These are phyloP conservation scores for Aureobasidium uvarum DNA, from an alignment of 2,329 filamentous ascomycete genomes.

Conservation along the genomic window DNA sequence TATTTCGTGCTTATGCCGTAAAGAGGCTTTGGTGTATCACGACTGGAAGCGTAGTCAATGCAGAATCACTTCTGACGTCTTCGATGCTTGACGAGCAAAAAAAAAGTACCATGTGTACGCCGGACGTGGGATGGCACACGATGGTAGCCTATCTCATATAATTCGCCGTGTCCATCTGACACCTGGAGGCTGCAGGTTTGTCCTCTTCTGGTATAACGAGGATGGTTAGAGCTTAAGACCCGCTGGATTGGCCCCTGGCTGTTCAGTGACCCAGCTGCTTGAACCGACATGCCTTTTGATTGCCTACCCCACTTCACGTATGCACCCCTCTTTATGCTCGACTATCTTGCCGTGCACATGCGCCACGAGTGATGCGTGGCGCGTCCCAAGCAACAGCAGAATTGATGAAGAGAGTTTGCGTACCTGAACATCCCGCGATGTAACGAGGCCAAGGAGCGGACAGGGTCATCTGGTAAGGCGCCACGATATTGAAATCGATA, in stretches of 20 bases:
- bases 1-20: background rate
- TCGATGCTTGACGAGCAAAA: background rate
- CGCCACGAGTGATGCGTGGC: background rate
- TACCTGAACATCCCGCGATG: constrained; percentile 20
- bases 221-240: background rate
- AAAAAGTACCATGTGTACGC: background rate
- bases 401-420: constrained; percentile 14
- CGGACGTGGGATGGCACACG: background rate
- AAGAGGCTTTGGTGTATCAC: background rate
- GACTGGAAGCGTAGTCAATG: background rate
- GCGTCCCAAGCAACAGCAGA: background rate
- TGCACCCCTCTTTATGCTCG: constrained; percentile 23
- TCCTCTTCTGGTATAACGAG: constrained; percentile 2
- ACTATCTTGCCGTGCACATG: constrained; percentile 3
- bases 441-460: constrained; percentile 3
- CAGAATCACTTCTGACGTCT: background rate
- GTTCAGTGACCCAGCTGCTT: constrained; percentile 10
- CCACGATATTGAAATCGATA: constrained; percentile 1
- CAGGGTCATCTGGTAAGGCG: constrained; percentile 23
- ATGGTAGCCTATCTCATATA: background rate
- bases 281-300: constrained; percentile 11
- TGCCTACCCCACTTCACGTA: constrained; percentile 10
- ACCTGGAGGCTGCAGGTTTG: background rate
- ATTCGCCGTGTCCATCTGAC: constrained; percentile 4
- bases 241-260: background rate